These are phyloP conservation scores for Ceratobasidium sp. DNA, from an alignment of 1,284 basidiomycete genomes.

Conservation along the genomic window DNA sequence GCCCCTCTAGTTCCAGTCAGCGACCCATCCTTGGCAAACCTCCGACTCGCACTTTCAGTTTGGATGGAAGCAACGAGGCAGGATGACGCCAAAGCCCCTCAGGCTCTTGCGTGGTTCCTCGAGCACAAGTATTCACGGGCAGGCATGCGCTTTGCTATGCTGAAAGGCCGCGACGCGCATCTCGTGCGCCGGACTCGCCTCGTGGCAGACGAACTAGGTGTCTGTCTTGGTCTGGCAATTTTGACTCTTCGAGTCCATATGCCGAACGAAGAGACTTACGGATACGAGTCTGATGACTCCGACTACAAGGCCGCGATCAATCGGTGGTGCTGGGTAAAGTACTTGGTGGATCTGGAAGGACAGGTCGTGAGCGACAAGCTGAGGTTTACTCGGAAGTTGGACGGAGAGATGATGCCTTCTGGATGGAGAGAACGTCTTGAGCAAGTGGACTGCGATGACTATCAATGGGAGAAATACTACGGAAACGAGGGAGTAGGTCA, in stretches of 20 bases:
- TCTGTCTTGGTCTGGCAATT: slow-evolving; percentile 21
- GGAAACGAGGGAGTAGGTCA: too few relatives aligned
- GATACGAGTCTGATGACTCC: too few relatives aligned
- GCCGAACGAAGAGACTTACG: too few relatives aligned
- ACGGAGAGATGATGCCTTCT: too few relatives aligned
- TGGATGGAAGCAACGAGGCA: slow-evolving; percentile 6
- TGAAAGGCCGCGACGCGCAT: slow-evolving; percentile 48
- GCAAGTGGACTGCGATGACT: too few relatives aligned
- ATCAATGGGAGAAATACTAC: too few relatives aligned
- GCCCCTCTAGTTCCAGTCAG: not conserved
- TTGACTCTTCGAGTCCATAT: not conserved
- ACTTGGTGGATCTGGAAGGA: too few relatives aligned
- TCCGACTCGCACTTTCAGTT: not conserved
- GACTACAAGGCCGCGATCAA: too few relatives aligned
- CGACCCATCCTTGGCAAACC: not conserved
- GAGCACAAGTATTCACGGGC: slow-evolving; percentile 53
- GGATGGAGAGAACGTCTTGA: too few relatives aligned
- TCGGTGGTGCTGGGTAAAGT: too few relatives aligned
- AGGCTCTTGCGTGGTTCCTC: slow-evolving; percentile 54
- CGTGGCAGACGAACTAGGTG: not conserved
- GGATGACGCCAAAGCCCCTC: slow-evolving; percentile 34
- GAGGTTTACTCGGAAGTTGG: too few relatives aligned
- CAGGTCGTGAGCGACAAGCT: too few relatives aligned
- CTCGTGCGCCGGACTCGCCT: slow-evolving; percentile 47
- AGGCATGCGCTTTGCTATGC: slow-evolving; percentile 45